Percentiles rank a stretch among this genome's conserved stretches.
Conservation (phyloP, 2,329 filamentous ascomycete species). For the Ceratocystis alfenasii region DNA sequence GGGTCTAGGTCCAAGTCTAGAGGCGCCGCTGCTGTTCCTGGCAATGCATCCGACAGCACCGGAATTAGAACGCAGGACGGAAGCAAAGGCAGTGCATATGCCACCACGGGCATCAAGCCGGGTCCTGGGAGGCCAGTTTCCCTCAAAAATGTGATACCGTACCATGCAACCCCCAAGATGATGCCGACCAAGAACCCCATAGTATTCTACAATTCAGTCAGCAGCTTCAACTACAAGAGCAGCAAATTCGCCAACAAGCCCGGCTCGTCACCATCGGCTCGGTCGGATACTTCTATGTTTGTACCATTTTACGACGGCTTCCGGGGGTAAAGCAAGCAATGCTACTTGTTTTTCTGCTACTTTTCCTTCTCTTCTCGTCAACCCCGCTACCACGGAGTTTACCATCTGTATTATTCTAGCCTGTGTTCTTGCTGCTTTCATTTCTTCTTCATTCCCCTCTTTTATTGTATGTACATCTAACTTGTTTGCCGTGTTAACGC, state of each 20-base stretch:
- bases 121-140: conserved; percentile 22
- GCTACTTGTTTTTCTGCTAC: neutral
- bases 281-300: neutral
- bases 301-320: neutral
- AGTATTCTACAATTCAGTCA: neutral
- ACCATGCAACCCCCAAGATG: conserved; percentile 29
- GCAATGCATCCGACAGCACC: conserved; percentile 31
- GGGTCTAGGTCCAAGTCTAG: no score
- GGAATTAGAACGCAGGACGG: conserved; percentile 18
- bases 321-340: neutral
- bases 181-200: conserved; percentile 22
- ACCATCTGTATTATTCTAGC: no score
- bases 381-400: no score
- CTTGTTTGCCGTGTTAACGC: neutral
- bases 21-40: no score
- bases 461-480: neutral
- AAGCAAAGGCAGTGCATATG: conserved; percentile 10
- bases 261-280: neutral
- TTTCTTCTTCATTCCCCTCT: neutral
- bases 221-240: neutral
- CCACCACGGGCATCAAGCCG: conserved; percentile 2
- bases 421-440: no score
- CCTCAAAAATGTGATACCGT: conserved; percentile 30
- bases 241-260: neutral
- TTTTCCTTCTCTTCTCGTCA: no score